Conservation (phyloP, 2,329 filamentous ascomycete species). For the Verruconis gallopava region DNA sequence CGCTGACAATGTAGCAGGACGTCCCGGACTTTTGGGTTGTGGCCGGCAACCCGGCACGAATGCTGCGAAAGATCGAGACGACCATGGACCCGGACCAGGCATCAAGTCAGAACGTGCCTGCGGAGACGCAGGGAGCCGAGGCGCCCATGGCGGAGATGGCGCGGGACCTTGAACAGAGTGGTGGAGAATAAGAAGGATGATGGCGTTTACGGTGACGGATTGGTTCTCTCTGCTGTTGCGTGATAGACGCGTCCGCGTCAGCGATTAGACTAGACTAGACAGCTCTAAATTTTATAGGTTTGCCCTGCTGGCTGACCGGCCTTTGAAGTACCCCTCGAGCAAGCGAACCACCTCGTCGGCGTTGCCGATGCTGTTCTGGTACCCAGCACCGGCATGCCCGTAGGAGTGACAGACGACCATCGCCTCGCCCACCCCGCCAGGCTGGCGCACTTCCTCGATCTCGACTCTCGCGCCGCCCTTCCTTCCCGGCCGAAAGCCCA, state of each 20-base stretch:
- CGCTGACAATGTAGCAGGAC: constrained; percentile 28
- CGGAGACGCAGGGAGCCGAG: constrained; percentile 2
- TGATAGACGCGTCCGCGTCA: too few species aligned
- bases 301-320: neutral
- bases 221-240: too few species aligned
- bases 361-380: constrained; percentile 15
- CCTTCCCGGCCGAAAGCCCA: constrained; percentile 32
- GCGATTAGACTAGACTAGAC: too few species aligned
- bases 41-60: constrained; percentile 53
- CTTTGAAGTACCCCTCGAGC: neutral
- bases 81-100: constrained; percentile 7
- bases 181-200: constrained; percentile 2
- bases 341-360: constrained; percentile 12
- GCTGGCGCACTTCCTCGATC: constrained; percentile 18
- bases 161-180: constrained; percentile 2
- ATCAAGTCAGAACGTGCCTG: constrained; percentile 2
- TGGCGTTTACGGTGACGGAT: too few species aligned
- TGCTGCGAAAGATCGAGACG: constrained; percentile 30
- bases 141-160: constrained; percentile 8
- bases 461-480: constrained; percentile 31
- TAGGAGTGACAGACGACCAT: constrained; percentile 32
- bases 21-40: constrained; percentile 51
- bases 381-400: constrained; percentile 34
- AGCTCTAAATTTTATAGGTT: neutral
- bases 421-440: constrained; percentile 14